phyloP scores from a whole-genome alignment of 768 basidiomycete species.

The Suillus placidus region DNA sequence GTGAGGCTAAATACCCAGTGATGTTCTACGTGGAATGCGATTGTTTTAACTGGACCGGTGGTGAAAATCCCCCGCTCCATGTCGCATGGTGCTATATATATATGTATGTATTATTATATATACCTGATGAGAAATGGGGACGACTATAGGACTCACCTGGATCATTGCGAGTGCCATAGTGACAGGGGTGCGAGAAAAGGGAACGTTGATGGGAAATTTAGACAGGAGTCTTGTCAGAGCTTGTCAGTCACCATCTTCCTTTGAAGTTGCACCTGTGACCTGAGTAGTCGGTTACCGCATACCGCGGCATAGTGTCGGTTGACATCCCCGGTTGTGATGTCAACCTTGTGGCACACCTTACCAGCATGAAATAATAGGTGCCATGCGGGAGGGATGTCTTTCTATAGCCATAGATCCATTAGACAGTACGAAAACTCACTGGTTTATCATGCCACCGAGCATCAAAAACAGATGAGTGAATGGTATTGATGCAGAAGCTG shows the following conservation, averaged over 20 bases:
- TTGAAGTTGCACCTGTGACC: not conserved
- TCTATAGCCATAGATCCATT: constrained; percentile 10
- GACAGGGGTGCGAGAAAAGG: constrained; percentile 18
- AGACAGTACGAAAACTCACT: not conserved
- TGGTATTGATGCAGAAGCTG: not conserved
- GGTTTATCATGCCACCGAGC: constrained; percentile 16
- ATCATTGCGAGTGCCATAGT: constrained; percentile 21
- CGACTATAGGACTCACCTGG: constrained; percentile 20
- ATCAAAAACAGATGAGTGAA: not conserved
- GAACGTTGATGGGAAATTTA: not conserved
- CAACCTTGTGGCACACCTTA: constrained; percentile 16
- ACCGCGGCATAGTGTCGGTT: constrained; percentile 19
- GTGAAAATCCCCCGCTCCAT: too few relatives aligned
- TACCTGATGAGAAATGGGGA: too few relatives aligned
- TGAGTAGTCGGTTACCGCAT: constrained; percentile 11
- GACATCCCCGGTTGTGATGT: constrained; percentile 25
- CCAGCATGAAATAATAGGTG: constrained; percentile 19
- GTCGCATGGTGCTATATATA: too few relatives aligned
- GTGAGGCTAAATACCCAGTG: not conserved
- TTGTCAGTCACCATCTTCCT: constrained; percentile 5
- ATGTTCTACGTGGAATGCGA: too few relatives aligned
- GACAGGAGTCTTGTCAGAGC: not conserved
- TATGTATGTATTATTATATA: too few relatives aligned
- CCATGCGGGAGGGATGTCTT: constrained; percentile 14
- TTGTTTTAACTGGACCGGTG: too few relatives aligned